Conservation (phyloP, 1,284 basidiomycete species). For the Ustilago trichophora region DNA sequence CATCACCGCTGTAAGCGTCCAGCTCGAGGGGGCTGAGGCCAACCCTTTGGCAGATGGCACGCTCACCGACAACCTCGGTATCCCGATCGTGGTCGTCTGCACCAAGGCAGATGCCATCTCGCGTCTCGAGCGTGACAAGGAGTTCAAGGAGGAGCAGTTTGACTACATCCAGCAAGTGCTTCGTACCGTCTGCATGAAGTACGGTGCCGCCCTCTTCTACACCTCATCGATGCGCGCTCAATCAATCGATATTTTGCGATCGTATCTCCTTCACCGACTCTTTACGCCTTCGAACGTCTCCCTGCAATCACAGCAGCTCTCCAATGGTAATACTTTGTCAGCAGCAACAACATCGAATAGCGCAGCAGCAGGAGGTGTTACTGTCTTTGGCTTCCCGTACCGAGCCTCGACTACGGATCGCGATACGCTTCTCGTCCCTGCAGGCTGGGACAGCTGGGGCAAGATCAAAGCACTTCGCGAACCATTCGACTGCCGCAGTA, state of each 20-base stretch:
- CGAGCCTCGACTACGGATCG: conserved; percentile 91
- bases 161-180: conserved; percentile 95
- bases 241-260: conserved; percentile 82
- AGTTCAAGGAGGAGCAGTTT: conserved; percentile 82
- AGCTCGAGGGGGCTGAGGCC: conserved; percentile 59
- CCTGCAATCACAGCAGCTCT: not conserved
- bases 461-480: conserved; percentile 91
- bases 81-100: conserved; percentile 88
- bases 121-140: conserved; percentile 66
- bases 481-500: conserved; percentile 83
- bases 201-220: conserved; percentile 91
- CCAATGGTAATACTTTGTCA: not conserved
- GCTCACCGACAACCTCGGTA: conserved; percentile 72
- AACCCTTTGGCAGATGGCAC: conserved; percentile 47
- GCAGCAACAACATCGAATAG: conserved; percentile 1
- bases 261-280: conserved; percentile 85
- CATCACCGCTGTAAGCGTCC: conserved; percentile 69
- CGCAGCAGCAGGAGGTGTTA: conserved; percentile 68
- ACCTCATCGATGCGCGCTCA: conserved; percentile 79
- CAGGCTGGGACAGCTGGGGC: conserved; percentile 97
- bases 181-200: conserved; percentile 88
- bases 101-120: conserved; percentile 72
- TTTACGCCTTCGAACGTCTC: conserved; percentile 74
- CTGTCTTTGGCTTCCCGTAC: conserved; percentile 84
- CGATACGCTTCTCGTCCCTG: conserved; percentile 87